Evolutionary conservation across 495 filamentous ascomycete genomes (phyloP), one percentile per base, ranked within the genome.

Genomic region (Penicillium longicatenatum): DNA sequence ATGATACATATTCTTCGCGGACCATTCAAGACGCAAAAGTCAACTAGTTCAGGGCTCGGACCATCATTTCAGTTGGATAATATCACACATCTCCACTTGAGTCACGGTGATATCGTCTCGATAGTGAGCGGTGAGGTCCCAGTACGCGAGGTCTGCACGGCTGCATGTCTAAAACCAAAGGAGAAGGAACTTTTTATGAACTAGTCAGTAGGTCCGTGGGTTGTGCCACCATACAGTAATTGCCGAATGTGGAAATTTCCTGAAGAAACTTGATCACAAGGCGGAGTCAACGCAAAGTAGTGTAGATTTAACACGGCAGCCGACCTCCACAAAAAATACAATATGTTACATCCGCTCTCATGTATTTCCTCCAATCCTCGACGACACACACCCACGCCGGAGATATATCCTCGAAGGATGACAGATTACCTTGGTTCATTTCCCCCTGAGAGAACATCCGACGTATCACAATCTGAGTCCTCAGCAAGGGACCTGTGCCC

Each of bases 381-480:
- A 30, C 24, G 30, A 14, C 45, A 6, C 4, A 29, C 16, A 31
- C 8, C 14, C 44, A 26, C 47, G n/a, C n/a, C 33, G 29, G 48
- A 51, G 39, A 20, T 35, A 39, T 51, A 2, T 2, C n/a, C 29
- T 33, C 47, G 29, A 9, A 5, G 21, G 20, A 41, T n/a, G 22
- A 22, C 14, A 43, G 17, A 37, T 37, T 12, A 52, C 1, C 5
- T 41, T 16, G 7, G 26, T 10, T 44, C 44, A 22, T 44, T 54
- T 30, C 29, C 22, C 42, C 41, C 26, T 54, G 39, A 35, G 22
- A 35, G 16, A 26, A n/a, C 26, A 7, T 3, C 46, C 16, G 39
- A 55, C 58, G 35, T 55, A 60, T 55, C 58, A 60, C 46, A 44
- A 41, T 24, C 17, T 29, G 24, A 17, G 11, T 19, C 12, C 29